phyloP scores from a whole-genome alignment of 2,329 filamentous ascomycete species.

The Ophiobolus disseminans region DNA sequence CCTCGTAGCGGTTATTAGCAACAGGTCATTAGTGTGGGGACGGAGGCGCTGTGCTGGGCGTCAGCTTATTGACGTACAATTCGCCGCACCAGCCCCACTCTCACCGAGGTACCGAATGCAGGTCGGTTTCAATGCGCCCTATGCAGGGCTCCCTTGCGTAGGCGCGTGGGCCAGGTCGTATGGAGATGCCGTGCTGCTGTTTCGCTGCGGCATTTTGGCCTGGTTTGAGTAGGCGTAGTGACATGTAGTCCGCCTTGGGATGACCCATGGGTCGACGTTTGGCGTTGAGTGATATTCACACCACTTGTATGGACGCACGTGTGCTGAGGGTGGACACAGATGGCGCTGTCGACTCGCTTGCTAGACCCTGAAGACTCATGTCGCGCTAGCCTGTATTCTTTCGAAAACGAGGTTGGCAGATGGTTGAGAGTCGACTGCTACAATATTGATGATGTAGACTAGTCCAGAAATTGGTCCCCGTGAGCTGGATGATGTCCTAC shows the following conservation, averaged over 20 bases:
- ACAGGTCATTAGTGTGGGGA: not conserved
- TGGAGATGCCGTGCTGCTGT: too few relatives aligned
- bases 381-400: not conserved
- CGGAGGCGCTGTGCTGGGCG: not conserved
- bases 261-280: not conserved
- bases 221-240: conserved; percentile 2
- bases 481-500: not conserved
- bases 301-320: conserved; percentile 8
- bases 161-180: too few relatives aligned
- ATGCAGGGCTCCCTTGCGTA: too few relatives aligned
- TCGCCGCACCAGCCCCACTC: not conserved
- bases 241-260: not conserved
- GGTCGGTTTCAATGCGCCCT: not conserved
- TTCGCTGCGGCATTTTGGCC: conserved; percentile 2
- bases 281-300: not conserved
- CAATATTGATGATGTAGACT: too few relatives aligned
- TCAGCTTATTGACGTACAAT: conserved; percentile 4
- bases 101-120: conserved; percentile 4
- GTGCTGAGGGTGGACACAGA: conserved; percentile 5
- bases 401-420: not conserved
- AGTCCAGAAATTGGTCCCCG: too few relatives aligned
- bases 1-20: not conserved
- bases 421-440: not conserved
- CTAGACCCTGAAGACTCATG: not conserved
- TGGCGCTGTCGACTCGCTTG: conserved; percentile 3